These are phyloP conservation scores for Umbelopsis isabellina DNA, from an alignment of 192 early-diverging fungal genomes.

Conservation along the genomic window DNA sequence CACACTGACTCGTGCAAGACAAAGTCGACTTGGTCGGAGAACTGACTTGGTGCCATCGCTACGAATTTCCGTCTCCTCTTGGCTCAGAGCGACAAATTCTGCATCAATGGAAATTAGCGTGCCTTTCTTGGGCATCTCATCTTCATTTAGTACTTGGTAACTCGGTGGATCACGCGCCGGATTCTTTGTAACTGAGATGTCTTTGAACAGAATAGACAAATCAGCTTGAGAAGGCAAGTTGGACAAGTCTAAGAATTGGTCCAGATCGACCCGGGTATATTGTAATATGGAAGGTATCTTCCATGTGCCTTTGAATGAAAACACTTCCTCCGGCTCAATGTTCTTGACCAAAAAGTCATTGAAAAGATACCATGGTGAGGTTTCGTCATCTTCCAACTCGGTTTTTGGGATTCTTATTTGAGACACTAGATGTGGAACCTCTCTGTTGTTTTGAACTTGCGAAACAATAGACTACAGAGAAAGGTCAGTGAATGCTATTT, in stretches of 20 bases:
- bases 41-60: constrained; percentile 91
- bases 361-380: constrained; percentile 83
- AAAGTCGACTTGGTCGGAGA: constrained; percentile 78
- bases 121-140: constrained; percentile 68
- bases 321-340: constrained; percentile 65
- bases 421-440: constrained; percentile 71
- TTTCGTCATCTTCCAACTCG: constrained; percentile 34
- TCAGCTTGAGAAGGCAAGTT: constrained; percentile 46
- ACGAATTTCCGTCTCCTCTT: constrained; percentile 88
- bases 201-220: constrained; percentile 57
- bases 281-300: constrained; percentile 72
- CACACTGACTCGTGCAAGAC: constrained; percentile 89
- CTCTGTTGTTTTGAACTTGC: constrained; percentile 57
- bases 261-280: constrained; percentile 63
- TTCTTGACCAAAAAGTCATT: constrained; percentile 94
- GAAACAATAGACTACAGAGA: constrained; percentile 50
- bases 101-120: constrained; percentile 88
- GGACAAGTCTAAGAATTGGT: constrained; percentile 51
- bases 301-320: constrained; percentile 59
- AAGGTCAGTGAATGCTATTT: not conserved
- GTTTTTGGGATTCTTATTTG: constrained; percentile 58
- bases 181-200: constrained; percentile 65
- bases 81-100: constrained; percentile 89
- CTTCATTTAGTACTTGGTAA: constrained; percentile 52
- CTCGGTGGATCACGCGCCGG: constrained; percentile 46